These are phyloP conservation scores for Flaveria robusta DNA, from an alignment of 129 eudicot genomes.

Conservation along the genomic window DNA sequence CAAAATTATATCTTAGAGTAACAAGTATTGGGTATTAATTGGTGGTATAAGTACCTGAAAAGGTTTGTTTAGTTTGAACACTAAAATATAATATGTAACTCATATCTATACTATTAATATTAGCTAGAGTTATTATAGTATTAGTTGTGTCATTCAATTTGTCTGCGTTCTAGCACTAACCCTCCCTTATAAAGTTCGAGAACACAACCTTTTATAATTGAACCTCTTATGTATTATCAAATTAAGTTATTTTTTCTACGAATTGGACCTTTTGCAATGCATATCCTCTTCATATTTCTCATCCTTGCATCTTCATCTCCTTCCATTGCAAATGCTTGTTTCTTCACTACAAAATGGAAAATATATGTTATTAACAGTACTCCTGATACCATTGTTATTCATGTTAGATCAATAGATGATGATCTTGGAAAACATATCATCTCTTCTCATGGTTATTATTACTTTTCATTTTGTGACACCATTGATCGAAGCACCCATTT, in stretches of 20 bases:
- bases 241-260: not conserved
- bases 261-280: constrained; percentile 19
- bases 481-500: constrained; percentile 26
- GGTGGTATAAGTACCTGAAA: too few species aligned
- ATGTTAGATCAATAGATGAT: constrained; percentile 32
- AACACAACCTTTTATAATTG: not conserved
- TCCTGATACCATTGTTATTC: constrained; percentile 16
- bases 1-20: too few species aligned
- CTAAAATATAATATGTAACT: not conserved
- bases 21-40: too few species aligned
- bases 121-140: not conserved
- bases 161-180: constrained; percentile 1
- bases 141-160: constrained; percentile 31
- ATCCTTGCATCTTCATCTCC: constrained; percentile 17
- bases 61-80: not conserved
- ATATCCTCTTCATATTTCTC: constrained; percentile 23
- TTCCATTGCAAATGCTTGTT: constrained; percentile 27
- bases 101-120: not conserved
- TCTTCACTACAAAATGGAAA: constrained; percentile 35
- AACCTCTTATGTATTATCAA: not conserved
- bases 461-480: constrained; percentile 27
- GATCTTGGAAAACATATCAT: constrained; percentile 35
- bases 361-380: constrained; percentile 22
- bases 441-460: constrained; percentile 3
- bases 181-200: not conserved